Percentiles rank a stretch among this genome's conserved stretches.
phyloP scores from a whole-genome alignment of 495 filamentous ascomycete genomes.

The Neurospora intermedia region DNA sequence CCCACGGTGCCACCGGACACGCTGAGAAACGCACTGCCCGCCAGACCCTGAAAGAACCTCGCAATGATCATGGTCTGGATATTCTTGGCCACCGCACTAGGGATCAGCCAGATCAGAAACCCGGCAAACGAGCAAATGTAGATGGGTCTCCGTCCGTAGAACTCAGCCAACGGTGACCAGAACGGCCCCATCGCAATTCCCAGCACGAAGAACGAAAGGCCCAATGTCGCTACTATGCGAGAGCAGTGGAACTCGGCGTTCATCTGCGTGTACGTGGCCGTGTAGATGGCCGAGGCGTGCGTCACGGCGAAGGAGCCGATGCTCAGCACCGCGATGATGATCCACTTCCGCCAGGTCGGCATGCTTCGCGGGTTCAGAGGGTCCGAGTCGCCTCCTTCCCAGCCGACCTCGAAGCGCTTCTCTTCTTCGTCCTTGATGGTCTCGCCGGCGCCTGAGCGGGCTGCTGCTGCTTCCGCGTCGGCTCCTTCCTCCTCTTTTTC shows the following conservation, averaged over 20 bases:
- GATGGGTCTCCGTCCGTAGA: slow-evolving; percentile 79
- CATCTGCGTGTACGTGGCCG: slow-evolving; percentile 74
- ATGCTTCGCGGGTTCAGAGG: slow-evolving; percentile 62
- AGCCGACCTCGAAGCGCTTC: slow-evolving; percentile 54
- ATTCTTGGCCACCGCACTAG: slow-evolving; percentile 77
- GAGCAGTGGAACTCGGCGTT: slow-evolving; percentile 62
- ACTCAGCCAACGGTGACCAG: slow-evolving; percentile 54
- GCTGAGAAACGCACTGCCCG: slow-evolving; percentile 78
- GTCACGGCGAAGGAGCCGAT: slow-evolving; percentile 79
- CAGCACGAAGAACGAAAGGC: slow-evolving; percentile 69
- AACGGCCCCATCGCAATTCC: slow-evolving; percentile 67
- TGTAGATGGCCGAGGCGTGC: slow-evolving; percentile 82
- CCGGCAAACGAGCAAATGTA: slow-evolving; percentile 68
- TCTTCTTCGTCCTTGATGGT: slow-evolving; percentile 6
- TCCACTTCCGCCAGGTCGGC: slow-evolving; percentile 59
- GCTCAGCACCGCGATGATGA: slow-evolving; percentile 62
- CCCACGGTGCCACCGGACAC: slow-evolving; percentile 89
- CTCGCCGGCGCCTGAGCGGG: neutral
- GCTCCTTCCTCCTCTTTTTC: slow-evolving; percentile 14
- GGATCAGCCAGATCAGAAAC: slow-evolving; percentile 80
- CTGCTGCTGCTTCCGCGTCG: slow-evolving; percentile 2
- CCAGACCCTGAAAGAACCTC: slow-evolving; percentile 76
- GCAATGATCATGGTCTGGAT: slow-evolving; percentile 71
- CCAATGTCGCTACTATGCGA: slow-evolving; percentile 63
- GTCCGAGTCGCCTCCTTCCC: slow-evolving; percentile 61